phyloP scores from a whole-genome alignment of 306 rosid genomes.

The Adenanthera pavonina region DNA sequence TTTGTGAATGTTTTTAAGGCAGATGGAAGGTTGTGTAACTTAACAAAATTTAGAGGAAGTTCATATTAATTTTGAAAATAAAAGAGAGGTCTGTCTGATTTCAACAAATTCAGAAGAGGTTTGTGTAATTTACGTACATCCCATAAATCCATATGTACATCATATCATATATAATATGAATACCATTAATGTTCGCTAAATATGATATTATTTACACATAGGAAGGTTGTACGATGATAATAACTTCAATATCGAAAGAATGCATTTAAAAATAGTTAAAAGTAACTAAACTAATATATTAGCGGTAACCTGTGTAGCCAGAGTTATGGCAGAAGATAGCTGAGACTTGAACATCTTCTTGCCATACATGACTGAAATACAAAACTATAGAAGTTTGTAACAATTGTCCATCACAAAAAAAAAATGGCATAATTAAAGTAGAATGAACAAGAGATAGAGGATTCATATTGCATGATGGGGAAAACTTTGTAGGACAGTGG shows the following conservation, averaged over 20 bases:
- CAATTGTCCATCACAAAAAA: constrained; percentile 33
- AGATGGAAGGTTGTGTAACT: no score
- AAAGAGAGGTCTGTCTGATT: no score
- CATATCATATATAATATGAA: constrained; percentile 11
- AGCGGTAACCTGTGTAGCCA: constrained; percentile 75
- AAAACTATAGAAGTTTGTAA: constrained; percentile 48
- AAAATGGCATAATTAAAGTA: constrained; percentile 29
- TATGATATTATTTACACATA: constrained; percentile 14
- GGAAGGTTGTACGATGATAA: not conserved
- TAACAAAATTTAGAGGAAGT: no score
- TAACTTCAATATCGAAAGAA: constrained; percentile 28
- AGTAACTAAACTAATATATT: constrained; percentile 31
- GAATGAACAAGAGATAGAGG: constrained; percentile 25
- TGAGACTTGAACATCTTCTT: constrained; percentile 57
- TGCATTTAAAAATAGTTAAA: constrained; percentile 11
- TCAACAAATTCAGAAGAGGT: no score
- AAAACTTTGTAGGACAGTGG: constrained; percentile 10
- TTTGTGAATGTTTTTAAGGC: no score
- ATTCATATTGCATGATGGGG: not conserved
- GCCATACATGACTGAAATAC: constrained; percentile 63
- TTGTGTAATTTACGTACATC: no score
- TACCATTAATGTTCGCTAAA: constrained; percentile 4
- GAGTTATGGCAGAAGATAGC: constrained; percentile 58
- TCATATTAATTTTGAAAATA: no score
- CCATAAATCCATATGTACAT: not conserved